phyloP scores from a whole-genome alignment of 2,329 filamentous ascomycete genomes.

The Fusarium sp. region DNA sequence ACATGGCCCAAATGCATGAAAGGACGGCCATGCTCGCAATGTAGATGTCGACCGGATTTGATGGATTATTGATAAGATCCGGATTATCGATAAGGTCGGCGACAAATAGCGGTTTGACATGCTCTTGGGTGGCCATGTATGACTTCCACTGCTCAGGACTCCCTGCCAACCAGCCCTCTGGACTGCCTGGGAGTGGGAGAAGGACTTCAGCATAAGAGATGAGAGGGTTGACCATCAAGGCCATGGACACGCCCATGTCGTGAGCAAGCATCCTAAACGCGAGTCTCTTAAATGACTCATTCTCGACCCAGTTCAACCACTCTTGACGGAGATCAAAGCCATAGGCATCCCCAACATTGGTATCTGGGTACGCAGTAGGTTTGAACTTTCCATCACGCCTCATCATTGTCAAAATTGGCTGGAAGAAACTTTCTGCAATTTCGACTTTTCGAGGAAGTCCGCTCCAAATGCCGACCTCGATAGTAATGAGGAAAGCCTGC shows the following conservation, averaged over 20 bases:
- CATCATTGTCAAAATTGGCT: constrained; percentile 52
- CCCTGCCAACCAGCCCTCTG: constrained; percentile 42
- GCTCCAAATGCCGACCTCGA: constrained; percentile 53
- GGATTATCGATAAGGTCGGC: constrained; percentile 29
- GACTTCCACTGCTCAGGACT: constrained; percentile 44
- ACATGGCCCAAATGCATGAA: constrained; percentile 42
- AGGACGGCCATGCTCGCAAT: constrained; percentile 30
- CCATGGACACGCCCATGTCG: constrained; percentile 46
- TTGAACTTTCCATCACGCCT: constrained; percentile 49
- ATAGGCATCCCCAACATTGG: not conserved
- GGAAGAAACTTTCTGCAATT: constrained; percentile 53
- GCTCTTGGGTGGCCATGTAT: not conserved
- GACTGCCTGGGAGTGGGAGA: constrained; percentile 38
- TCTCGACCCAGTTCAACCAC: constrained; percentile 46
- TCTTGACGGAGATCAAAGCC: constrained; percentile 19
- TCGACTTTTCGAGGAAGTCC: constrained; percentile 53
- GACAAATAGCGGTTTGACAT: not conserved
- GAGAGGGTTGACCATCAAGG: constrained; percentile 44
- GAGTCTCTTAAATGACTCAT: constrained; percentile 48
- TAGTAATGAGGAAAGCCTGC: constrained; percentile 49
- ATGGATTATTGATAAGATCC: constrained; percentile 35
- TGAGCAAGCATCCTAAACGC: constrained; percentile 45
- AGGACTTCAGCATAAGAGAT: constrained; percentile 48
- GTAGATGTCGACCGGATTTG: constrained; percentile 7
- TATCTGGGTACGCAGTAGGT: constrained; percentile 34